Evolutionary conservation across 1,284 basidiomycete species (phyloP).

Genomic region (Melampsora allii-populina): DNA sequence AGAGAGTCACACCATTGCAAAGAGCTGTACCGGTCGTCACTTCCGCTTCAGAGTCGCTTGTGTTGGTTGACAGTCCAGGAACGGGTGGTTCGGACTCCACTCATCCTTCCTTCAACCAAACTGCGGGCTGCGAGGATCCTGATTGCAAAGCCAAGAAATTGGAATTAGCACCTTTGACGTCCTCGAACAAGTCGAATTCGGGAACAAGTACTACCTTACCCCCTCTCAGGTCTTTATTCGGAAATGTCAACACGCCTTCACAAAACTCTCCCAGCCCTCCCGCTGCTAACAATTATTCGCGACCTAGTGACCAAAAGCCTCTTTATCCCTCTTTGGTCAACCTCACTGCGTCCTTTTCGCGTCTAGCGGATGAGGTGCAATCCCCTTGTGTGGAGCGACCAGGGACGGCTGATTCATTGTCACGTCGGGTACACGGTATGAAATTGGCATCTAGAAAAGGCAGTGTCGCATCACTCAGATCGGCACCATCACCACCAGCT

Average conservation of each 20-base stretch:
- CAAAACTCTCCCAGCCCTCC: constrained; percentile 4
- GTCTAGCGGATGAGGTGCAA: not conserved
- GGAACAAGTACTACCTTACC: constrained; percentile 24
- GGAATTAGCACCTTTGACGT: constrained; percentile 23
- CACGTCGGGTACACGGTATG: constrained; percentile 19
- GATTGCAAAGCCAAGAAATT: not conserved
- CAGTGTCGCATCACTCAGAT: constrained; percentile 26
- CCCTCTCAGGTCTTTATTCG: constrained; percentile 27
- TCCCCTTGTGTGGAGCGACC: not conserved
- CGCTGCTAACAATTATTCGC: not conserved
- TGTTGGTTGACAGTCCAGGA: not conserved
- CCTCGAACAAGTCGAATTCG: not conserved
- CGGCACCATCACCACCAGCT: constrained; percentile 9
- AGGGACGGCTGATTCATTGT: constrained; percentile 25
- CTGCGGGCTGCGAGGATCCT: not conserved
- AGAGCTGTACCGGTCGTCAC: constrained; percentile 2
- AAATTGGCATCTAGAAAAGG: constrained; percentile 23
- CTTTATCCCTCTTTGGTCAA: constrained; percentile 34
- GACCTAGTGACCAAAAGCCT: not conserved
- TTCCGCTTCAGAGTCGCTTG: not conserved
- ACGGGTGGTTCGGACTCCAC: not conserved
- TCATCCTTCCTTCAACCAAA: not conserved
- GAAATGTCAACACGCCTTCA: not conserved
- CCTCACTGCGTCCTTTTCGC: constrained; percentile 8
- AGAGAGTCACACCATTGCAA: constrained; percentile 27